These are phyloP conservation scores for Periglandula ipomoeae DNA, from an alignment of 2,329 filamentous ascomycete species.

Conservation along the genomic window DNA sequence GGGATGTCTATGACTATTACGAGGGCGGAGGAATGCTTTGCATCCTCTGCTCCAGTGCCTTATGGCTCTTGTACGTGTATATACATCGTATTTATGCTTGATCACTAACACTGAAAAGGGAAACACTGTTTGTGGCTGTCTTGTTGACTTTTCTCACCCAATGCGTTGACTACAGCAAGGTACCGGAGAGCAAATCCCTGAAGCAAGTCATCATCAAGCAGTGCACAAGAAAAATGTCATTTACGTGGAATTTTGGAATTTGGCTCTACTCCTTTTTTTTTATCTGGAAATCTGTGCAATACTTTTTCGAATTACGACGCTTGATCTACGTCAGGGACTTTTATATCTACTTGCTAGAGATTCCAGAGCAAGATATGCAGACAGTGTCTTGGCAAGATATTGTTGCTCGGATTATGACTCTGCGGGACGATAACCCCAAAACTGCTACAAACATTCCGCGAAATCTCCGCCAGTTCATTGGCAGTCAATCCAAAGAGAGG, in stretches of 20 bases:
- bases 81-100: neutral
- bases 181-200: constrained; percentile 54
- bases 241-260: constrained; percentile 65
- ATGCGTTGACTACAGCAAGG: constrained; percentile 71
- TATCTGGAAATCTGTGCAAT: constrained; percentile 69
- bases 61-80: constrained; percentile 61
- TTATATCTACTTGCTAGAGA: constrained; percentile 71
- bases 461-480: constrained; percentile 49
- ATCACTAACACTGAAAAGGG: constrained; percentile 35
- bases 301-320: constrained; percentile 62
- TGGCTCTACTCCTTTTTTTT: constrained; percentile 85
- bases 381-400: constrained; percentile 91
- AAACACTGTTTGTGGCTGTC: constrained; percentile 71
- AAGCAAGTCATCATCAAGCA: constrained; percentile 54
- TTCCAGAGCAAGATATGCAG: constrained; percentile 78
- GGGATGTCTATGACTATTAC: constrained; percentile 80
- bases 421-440: constrained; percentile 79
- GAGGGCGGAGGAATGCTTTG: constrained; percentile 76
- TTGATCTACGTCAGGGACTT: constrained; percentile 76
- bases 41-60: constrained; percentile 61
- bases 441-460: constrained; percentile 53
- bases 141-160: constrained; percentile 78
- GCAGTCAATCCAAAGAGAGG: constrained; percentile 83
- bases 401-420: constrained; percentile 72
- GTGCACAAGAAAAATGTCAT: constrained; percentile 69